A percentile compares a stretch with the other conserved stretches of the same genome.
These are phyloP conservation scores for Biscutella laevigata DNA, from an alignment of 441 rosid genomes.

Conservation along the genomic window DNA sequence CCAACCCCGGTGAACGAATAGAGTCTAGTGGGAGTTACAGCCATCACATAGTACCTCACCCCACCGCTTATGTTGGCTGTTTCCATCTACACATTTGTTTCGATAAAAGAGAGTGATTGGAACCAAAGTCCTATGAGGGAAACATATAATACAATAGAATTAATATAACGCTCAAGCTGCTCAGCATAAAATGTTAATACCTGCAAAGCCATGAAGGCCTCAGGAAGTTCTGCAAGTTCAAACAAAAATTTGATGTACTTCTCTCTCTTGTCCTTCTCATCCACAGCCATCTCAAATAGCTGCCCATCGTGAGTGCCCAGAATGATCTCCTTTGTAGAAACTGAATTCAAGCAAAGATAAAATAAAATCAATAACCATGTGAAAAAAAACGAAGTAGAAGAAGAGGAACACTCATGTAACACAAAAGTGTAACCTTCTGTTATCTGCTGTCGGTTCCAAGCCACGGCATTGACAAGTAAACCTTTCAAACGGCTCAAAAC, in stretches of 20 bases:
- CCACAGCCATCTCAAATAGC: conserved; percentile 84
- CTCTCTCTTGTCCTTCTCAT: conserved; percentile 96
- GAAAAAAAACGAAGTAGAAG: no score
- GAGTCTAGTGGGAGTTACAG: conserved; percentile 94
- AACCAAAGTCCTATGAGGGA: background rate
- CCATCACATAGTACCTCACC: conserved; percentile 96
- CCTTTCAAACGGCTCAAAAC: conserved; percentile 68
- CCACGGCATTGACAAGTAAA: conserved; percentile 74
- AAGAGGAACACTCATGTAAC: background rate
- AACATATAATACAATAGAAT: background rate
- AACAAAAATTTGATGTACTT: conserved; percentile 77
- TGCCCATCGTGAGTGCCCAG: conserved; percentile 90
- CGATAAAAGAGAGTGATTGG: conserved; percentile 6
- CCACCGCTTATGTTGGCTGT: conserved; percentile 62
- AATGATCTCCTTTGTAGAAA: conserved; percentile 85
- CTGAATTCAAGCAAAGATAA: conserved; percentile 31
- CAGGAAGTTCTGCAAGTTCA: conserved; percentile 81
- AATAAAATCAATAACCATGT: conserved; percentile 14
- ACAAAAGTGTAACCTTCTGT: conserved; percentile 63
- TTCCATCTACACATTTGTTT: conserved; percentile 64
- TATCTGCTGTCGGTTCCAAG: conserved; percentile 93
- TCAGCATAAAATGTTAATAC: conserved; percentile 26
- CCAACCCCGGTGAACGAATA: conserved; percentile 97
- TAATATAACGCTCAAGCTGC: no score
- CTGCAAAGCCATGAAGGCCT: conserved; percentile 95